These are phyloP conservation scores for Epicoccum nigrum DNA, from an alignment of 2,329 filamentous ascomycete species.

Conservation along the genomic window DNA sequence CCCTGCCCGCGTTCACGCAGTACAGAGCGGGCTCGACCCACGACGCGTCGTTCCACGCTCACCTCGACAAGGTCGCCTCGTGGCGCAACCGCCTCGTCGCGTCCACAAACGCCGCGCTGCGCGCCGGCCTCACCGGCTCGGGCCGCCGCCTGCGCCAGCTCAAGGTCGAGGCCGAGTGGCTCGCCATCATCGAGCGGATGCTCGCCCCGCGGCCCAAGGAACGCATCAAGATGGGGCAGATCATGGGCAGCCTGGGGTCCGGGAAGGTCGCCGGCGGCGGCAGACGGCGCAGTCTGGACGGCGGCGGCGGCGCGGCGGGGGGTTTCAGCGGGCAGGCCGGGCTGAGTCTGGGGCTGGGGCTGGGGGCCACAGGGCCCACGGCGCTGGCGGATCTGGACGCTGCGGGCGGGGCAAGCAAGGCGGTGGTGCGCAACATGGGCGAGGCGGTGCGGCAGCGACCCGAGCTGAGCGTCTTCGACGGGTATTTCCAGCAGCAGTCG, in stretches of 20 bases:
- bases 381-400: slow-evolving; percentile 27
- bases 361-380: no score
- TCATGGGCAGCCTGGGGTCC: slow-evolving; percentile 37
- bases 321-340: slow-evolving; percentile 42
- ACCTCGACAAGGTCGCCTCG: slow-evolving; percentile 45
- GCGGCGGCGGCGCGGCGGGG: no score
- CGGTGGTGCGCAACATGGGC: background rate
- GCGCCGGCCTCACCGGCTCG: slow-evolving; percentile 37
- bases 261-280: slow-evolving; percentile 34
- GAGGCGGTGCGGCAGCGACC: slow-evolving; percentile 26
- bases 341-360: slow-evolving; percentile 24
- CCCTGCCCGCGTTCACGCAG: slow-evolving; percentile 40
- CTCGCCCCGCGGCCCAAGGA: slow-evolving; percentile 40
- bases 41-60: slow-evolving; percentile 48
- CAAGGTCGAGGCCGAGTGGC: slow-evolving; percentile 42
- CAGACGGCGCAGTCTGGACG: slow-evolving; percentile 45
- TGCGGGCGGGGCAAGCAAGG: no score
- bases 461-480: slow-evolving; percentile 45
- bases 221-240: slow-evolving; percentile 42
- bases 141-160: slow-evolving; percentile 42
- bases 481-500: slow-evolving; percentile 44
- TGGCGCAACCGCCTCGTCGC: slow-evolving; percentile 43
- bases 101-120: slow-evolving; percentile 38
- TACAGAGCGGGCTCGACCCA: slow-evolving; percentile 44
- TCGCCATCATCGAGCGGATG: slow-evolving; percentile 47